Percentiles rank a stretch among this genome's conserved stretches.
phyloP scores from a whole-genome alignment of 495 filamentous ascomycete genomes.

The Pseudoneurospora amorphoporcata region DNA sequence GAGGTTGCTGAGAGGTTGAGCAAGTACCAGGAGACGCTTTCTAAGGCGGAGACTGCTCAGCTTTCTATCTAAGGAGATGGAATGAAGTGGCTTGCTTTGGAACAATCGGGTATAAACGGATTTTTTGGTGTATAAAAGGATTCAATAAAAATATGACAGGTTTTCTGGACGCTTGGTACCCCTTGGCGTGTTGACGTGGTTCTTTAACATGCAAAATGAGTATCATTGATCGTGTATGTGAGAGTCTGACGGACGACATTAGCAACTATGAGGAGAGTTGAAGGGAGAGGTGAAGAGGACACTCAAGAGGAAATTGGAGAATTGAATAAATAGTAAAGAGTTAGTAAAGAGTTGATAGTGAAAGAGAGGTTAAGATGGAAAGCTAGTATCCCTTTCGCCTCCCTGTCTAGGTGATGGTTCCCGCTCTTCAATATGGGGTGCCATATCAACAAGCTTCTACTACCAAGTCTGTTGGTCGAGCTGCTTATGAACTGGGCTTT shows the following conservation, averaged over 20 bases:
- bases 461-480: background rate
- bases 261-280: background rate
- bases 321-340: background rate
- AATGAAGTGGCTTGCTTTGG: background rate
- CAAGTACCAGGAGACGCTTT: constrained; percentile 15
- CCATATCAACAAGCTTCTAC: background rate
- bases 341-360: background rate
- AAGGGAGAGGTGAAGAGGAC: too few species aligned
- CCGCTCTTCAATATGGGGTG: background rate
- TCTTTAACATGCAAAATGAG: too few species aligned
- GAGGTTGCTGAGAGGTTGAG: constrained; percentile 12
- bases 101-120: background rate
- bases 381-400: background rate
- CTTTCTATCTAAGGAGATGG: constrained; percentile 15
- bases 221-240: background rate
- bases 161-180: background rate
- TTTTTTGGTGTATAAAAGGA: background rate
- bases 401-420: background rate
- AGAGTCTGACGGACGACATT: background rate
- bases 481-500: background rate
- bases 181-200: too few species aligned
- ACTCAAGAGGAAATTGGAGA: too few species aligned
- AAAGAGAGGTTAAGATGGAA: background rate
- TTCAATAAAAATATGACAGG: background rate
- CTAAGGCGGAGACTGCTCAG: constrained; percentile 17